These are phyloP conservation scores for Aureococcus anophagefferens DNA, from an alignment of 108 stramenopile genomes.

Conservation along the genomic window DNA sequence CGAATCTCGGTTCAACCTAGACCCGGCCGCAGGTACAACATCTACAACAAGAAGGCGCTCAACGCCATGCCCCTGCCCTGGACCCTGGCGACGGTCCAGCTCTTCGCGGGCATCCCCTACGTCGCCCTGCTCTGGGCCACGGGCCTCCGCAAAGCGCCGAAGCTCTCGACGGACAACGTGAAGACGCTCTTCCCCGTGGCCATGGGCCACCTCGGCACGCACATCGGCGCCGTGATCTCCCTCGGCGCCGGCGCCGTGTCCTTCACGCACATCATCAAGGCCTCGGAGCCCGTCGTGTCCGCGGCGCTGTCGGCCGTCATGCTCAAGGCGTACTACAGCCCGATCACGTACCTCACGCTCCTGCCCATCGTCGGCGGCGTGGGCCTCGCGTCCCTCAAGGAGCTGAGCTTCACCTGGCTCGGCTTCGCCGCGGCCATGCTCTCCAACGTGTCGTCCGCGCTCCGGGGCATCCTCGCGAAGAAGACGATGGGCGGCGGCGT, in stretches of 20 bases:
- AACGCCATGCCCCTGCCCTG: conserved; percentile 80
- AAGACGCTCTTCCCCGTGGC: conserved; percentile 88
- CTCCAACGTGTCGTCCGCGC: conserved; percentile 87
- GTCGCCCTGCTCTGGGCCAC: conserved; percentile 75
- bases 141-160: conserved; percentile 78
- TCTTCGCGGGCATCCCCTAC: conserved; percentile 80
- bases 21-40: too few species aligned
- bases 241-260: conserved; percentile 94
- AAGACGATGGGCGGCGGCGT: conserved; percentile 89
- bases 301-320: conserved; percentile 77
- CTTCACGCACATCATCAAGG: conserved; percentile 99
- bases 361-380: conserved; percentile 94
- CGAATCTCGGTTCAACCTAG: too few species aligned
- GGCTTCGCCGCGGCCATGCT: conserved; percentile 92
- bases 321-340: conserved; percentile 69
- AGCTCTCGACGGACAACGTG: conserved; percentile 63
- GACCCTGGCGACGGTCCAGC: conserved; percentile 91
- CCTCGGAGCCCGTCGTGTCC: conserved; percentile 94
- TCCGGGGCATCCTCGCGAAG: conserved; percentile 88
- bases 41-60: conserved; percentile 93
- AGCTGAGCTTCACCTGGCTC: conserved; percentile 87
- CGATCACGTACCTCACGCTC: conserved; percentile 77
- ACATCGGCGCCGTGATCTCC: conserved; percentile 89
- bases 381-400: conserved; percentile 92
- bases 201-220: conserved; percentile 88